Conservation (phyloP, 2,329 filamentous ascomycete species). For the Thielaviopsis populi region DNA sequence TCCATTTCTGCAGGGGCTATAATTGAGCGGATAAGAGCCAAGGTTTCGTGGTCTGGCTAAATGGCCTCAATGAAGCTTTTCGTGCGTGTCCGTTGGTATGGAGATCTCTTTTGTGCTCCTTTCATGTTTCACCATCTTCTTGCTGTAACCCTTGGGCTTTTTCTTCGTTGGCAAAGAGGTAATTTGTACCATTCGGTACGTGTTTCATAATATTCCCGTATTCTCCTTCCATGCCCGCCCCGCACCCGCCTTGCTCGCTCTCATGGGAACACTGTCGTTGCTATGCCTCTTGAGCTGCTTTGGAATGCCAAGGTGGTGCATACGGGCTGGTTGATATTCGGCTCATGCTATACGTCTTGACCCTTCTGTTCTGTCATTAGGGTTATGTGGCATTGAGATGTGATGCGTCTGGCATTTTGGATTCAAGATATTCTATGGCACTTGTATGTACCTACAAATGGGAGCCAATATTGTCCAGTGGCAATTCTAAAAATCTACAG, state of each 20-base stretch:
- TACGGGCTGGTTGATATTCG: no score
- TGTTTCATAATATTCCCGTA: not conserved
- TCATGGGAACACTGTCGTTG: not conserved
- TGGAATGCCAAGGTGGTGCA: no score
- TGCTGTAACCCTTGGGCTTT: not conserved
- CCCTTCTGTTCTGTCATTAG: no score
- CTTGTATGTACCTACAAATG: no score
- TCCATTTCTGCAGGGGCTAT: not conserved
- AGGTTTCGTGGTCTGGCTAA: not conserved
- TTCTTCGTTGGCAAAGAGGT: not conserved
- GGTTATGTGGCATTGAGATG: no score
- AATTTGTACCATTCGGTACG: not conserved
- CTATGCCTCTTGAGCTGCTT: no score
- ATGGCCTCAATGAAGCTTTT: not conserved
- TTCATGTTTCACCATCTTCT: not conserved
- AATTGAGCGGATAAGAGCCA: not conserved
- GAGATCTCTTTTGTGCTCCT: not conserved
- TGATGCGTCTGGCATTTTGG: no score
- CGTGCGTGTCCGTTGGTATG: not conserved
- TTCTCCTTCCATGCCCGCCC: not conserved
- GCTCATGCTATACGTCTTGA: no score
- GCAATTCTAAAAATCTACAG: no score
- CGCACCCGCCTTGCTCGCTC: not conserved
- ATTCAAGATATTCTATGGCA: no score
- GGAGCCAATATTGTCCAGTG: no score